Percentiles rank a stretch among this genome's conserved stretches.
phyloP scores from a whole-genome alignment of 1,284 basidiomycete genomes.

The Neolentinus lepideus region DNA sequence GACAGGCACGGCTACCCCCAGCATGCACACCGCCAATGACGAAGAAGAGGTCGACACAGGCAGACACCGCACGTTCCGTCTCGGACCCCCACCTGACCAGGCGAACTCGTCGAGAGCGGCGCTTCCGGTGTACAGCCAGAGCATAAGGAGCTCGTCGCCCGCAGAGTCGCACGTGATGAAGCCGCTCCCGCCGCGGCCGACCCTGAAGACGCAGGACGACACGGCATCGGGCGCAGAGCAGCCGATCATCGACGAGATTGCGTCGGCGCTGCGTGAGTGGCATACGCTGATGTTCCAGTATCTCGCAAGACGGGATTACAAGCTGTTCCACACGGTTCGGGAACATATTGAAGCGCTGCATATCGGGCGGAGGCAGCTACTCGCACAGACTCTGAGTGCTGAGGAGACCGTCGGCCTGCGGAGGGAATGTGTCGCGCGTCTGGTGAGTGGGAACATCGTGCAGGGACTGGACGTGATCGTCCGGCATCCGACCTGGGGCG shows the following conservation, averaged over 20 bases:
- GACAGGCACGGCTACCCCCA: slow-evolving; percentile 21
- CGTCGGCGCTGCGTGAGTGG: slow-evolving; percentile 95
- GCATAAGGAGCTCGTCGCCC: slow-evolving; percentile 59
- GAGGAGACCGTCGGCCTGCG: slow-evolving; percentile 85
- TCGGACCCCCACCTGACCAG: slow-evolving; percentile 67
- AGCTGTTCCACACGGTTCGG: slow-evolving; percentile 80
- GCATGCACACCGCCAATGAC: slow-evolving; percentile 62
- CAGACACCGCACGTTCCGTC: slow-evolving; percentile 53
- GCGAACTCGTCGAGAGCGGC: slow-evolving; percentile 64
- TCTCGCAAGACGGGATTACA: slow-evolving; percentile 84
- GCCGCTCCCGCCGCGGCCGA: slow-evolving; percentile 86
- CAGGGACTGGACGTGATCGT: slow-evolving; percentile 95
- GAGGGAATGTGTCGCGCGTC: slow-evolving; percentile 80
- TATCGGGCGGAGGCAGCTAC: slow-evolving; percentile 81
- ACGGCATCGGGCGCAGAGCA: slow-evolving; percentile 77
- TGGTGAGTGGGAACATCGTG: slow-evolving; percentile 88
- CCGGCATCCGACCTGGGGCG: slow-evolving; percentile 87
- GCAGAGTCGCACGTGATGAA: slow-evolving; percentile 61
- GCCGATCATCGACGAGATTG: slow-evolving; percentile 95
- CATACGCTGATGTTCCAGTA: slow-evolving; percentile 89
- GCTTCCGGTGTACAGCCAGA: slow-evolving; percentile 60
- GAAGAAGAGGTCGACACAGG: slow-evolving; percentile 57
- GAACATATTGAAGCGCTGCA: slow-evolving; percentile 91
- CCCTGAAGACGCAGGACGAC: slow-evolving; percentile 88
- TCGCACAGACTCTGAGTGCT: slow-evolving; percentile 81